Conservation (phyloP, 2,329 filamentous ascomycete species). For the Lizonia empirigonia region DNA sequence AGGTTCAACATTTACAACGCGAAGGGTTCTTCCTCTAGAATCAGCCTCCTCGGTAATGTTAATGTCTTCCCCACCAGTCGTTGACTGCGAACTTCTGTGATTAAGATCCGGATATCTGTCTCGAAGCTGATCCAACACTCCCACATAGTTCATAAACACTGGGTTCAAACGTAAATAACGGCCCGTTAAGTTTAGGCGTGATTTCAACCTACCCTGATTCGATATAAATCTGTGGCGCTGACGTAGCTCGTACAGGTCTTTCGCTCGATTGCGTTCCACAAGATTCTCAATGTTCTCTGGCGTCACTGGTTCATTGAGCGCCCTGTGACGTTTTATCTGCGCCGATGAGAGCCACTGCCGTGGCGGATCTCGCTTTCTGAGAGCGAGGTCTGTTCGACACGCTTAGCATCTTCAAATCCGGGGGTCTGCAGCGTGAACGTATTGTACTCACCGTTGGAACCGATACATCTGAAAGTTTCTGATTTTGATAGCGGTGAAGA, state of each 20-base stretch:
- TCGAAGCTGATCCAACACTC: no score
- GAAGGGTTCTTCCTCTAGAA: no score
- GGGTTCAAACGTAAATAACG: no score
- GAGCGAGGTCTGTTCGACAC: background rate
- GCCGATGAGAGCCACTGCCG: background rate
- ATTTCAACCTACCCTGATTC: no score
- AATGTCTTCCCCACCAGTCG: no score
- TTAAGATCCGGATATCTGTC: no score
- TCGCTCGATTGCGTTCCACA: background rate
- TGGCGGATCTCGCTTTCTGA: background rate
- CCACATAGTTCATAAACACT: no score
- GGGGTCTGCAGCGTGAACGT: background rate
- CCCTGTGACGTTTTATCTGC: constrained; percentile 1
- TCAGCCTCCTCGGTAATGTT: no score
- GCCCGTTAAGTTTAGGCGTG: background rate
- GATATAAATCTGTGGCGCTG: no score
- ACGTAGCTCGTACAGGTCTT: background rate
- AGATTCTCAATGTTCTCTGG: background rate
- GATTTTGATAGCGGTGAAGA: background rate
- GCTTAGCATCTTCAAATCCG: background rate
- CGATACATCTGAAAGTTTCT: background rate
- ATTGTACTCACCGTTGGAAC: background rate
- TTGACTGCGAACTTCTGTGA: no score
- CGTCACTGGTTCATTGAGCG: constrained; percentile 1
- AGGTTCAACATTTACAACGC: constrained; percentile 1